Base-by-base conservation (phyloP, 1,284 basidiomycete species). In the Ceratobasidium sp. region DNA sequence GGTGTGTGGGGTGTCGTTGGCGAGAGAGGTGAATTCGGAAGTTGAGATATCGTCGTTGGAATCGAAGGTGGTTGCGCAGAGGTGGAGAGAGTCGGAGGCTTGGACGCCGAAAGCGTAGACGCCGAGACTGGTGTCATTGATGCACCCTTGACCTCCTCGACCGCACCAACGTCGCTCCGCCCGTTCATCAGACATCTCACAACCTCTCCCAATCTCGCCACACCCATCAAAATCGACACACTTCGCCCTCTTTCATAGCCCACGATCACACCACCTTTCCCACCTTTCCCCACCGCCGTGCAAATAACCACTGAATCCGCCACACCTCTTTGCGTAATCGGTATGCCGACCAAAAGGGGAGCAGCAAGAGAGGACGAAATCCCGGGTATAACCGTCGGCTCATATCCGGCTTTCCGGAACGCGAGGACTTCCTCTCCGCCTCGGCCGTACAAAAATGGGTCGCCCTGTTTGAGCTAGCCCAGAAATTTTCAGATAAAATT, bases 371-470 rank as follows among this genome's bases (percentile, higher is more conserved):
- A 93, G 3, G 93, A 94, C 74, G 87, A 90, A 39, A 99, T 90
- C 0, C 97, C 97, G 0, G 97, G 97, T 1, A 98, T 86, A 71
- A 98, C 88, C 52, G 93, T 83, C 1, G 91, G 88, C 75, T 94
- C 90, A 78, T 91, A 92, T 0, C 95, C 96, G 60, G 90, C 89
- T 64, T 87, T 82, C 14, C 94, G 88, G 86, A 98, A 97, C 80
- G 92, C 94, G 21, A 98, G 84, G 0, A 98, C 89, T 81, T 99
- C 97, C 79, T 98, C 97, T 12, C 96, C 96, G 0, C 92, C 93
- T 26, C 97, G 89, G 1, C 94, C 97, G 78, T 97, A 99, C 0
- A 99, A 89, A 34, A 93, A 92, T 0, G 97, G 97, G 80, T 98
- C 97, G 32, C 97, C 97, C 84, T 98, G 97, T 82, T 99, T 98